Evolutionary conservation across 106 monocot genomes (phyloP).

Genomic region (Platanthera guangdongensis): DNA sequence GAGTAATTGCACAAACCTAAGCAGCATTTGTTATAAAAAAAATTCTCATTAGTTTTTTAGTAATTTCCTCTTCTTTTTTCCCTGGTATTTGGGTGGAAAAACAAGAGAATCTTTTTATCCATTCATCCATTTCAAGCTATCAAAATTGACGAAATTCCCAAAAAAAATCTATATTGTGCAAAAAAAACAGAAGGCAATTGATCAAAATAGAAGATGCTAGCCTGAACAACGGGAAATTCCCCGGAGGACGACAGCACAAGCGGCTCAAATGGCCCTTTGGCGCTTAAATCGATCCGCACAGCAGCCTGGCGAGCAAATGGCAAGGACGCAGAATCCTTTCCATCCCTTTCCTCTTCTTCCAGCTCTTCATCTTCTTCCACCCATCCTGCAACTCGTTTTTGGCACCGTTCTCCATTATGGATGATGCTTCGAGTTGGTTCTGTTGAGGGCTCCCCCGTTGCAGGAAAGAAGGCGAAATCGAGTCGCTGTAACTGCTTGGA

Average conservation of each 20-base stretch:
- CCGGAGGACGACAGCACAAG: conserved; percentile 57
- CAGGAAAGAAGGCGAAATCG: conserved; percentile 9
- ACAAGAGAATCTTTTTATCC: too few species aligned
- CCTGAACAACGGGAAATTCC: conserved; percentile 51
- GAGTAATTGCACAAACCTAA: too few species aligned
- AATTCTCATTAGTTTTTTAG: too few species aligned
- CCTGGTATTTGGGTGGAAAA: too few species aligned
- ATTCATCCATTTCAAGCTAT: too few species aligned
- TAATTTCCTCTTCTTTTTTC: too few species aligned
- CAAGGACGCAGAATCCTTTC: not conserved
- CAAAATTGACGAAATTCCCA: too few species aligned
- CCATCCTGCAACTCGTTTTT: not conserved
- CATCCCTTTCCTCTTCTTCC: conserved; percentile 10
- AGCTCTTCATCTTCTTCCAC: conserved; percentile 13
- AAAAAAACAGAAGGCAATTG: not conserved
- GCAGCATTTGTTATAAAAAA: too few species aligned
- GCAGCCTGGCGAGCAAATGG: not conserved
- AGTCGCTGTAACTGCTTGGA: conserved; percentile 76
- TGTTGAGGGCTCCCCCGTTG: not conserved
- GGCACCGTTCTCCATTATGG: not conserved
- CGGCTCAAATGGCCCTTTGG: conserved; percentile 63
- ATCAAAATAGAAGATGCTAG: conserved; percentile 3
- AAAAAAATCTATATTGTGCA: too few species aligned
- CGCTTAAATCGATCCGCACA: conserved; percentile 15
- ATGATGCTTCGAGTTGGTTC: not conserved